These are phyloP conservation scores for Phaeotremella skinneri DNA, from an alignment of 768 basidiomycete genomes.

Conservation along the genomic window DNA sequence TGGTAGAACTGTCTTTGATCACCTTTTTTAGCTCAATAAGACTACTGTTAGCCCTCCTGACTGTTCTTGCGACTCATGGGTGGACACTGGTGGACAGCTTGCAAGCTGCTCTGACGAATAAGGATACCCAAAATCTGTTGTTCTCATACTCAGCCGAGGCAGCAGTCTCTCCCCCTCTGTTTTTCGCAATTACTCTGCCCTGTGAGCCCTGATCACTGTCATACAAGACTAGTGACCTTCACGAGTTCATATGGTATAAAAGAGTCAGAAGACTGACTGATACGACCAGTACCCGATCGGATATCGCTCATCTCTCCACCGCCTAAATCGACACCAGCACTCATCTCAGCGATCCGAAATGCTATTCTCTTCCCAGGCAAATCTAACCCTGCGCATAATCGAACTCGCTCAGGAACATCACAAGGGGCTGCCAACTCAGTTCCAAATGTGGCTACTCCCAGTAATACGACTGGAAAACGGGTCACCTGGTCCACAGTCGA, in stretches of 20 bases:
- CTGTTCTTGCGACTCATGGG: constrained; percentile 32
- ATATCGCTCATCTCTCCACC: constrained; percentile 45
- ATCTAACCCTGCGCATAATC: constrained; percentile 1
- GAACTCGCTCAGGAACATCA: constrained; percentile 7
- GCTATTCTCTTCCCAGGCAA: constrained; percentile 23
- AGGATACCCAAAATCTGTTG: constrained; percentile 39
- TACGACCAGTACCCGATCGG: constrained; percentile 36
- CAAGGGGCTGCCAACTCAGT: neutral
- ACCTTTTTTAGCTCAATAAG: constrained; percentile 29
- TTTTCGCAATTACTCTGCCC: constrained; percentile 43
- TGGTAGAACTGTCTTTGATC: neutral
- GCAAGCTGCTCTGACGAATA: constrained; percentile 33
- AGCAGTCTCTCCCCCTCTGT: constrained; percentile 23
- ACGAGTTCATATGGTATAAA: too few species aligned
- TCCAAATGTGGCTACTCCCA: neutral
- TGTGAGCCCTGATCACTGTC: constrained; percentile 18
- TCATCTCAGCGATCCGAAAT: constrained; percentile 36
- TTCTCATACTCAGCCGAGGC: constrained; percentile 28
- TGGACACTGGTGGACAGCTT: constrained; percentile 31
- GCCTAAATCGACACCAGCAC: constrained; percentile 33
- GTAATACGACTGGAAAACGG: neutral
- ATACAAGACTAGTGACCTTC: neutral
- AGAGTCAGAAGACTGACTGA: constrained; percentile 14
- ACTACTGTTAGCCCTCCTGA: constrained; percentile 33
- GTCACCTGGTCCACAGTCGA: neutral